phyloP scores from a whole-genome alignment of 768 basidiomycete species.

The Pleurotus platypus region DNA sequence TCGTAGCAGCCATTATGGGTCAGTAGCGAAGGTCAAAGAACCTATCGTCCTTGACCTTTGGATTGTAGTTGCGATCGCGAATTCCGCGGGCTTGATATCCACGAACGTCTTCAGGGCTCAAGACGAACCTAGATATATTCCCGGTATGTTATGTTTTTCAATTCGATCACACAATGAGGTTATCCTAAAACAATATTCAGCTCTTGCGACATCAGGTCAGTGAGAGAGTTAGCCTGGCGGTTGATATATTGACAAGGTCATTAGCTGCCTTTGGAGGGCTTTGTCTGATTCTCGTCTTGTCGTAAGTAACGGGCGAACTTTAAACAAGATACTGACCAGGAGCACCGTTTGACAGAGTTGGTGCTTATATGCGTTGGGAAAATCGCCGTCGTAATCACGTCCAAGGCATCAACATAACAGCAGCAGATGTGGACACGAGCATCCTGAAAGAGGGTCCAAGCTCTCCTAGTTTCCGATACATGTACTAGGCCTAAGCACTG shows the following conservation, averaged over 20 bases:
- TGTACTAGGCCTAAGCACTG: constrained; percentile 30
- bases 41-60: not conserved
- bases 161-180: not conserved
- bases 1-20: constrained; percentile 51
- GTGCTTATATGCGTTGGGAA: constrained; percentile 47
- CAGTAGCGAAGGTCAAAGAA: constrained; percentile 8
- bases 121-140: constrained; percentile 48
- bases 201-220: constrained; percentile 42
- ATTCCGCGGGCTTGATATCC: constrained; percentile 45
- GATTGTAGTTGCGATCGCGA: constrained; percentile 39
- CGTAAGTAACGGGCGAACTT: constrained; percentile 18
- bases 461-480: constrained; percentile 42
- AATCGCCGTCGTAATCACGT: constrained; percentile 39
- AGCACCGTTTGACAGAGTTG: constrained; percentile 23
- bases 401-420: constrained; percentile 36
- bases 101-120: constrained; percentile 49
- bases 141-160: constrained; percentile 22
- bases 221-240: not conserved
- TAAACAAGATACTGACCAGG: constrained; percentile 1
- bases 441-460: constrained; percentile 37
- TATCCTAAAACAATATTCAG: constrained; percentile 15
- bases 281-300: constrained; percentile 38
- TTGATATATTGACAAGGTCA: not conserved
- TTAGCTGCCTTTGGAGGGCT: constrained; percentile 44
- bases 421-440: constrained; percentile 43